Conservation (phyloP, 2,329 filamentous ascomycete genomes). For the Blastomyces silverae region DNA sequence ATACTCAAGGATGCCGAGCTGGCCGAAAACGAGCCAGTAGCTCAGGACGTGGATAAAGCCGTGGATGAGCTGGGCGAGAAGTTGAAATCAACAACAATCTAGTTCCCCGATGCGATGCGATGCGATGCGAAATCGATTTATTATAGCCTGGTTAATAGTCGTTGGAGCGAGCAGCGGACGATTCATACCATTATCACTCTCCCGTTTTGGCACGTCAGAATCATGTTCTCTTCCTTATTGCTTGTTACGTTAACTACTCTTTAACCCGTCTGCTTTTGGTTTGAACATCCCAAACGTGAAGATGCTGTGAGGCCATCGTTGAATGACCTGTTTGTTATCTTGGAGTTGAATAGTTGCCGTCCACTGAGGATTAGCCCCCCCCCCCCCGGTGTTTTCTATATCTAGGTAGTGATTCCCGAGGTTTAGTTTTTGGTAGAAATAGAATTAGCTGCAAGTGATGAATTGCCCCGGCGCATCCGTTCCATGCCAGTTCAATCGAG, state of each 20-base stretch:
- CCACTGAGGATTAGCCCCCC: neutral
- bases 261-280: neutral
- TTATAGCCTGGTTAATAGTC: neutral
- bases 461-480: neutral
- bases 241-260: neutral
- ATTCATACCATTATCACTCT: neutral
- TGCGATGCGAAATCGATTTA: neutral
- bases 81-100: constrained; percentile 60
- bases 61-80: constrained; percentile 74
- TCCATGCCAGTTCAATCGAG: too few relatives aligned
- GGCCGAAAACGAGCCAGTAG: constrained; percentile 54
- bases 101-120: neutral
- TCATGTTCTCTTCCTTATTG: neutral
- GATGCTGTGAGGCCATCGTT: neutral
- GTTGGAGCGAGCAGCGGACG: neutral
- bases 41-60: constrained; percentile 68
- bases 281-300: neutral
- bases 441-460: neutral
- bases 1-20: constrained; percentile 57
- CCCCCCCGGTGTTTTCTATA: neutral
- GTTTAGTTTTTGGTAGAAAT: neutral
- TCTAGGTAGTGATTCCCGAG: neutral
- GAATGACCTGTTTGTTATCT: neutral
- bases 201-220: neutral
- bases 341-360: neutral